Evolutionary conservation across 345 rosid species (phyloP).

Genomic region (Brassica juncea): DNA sequence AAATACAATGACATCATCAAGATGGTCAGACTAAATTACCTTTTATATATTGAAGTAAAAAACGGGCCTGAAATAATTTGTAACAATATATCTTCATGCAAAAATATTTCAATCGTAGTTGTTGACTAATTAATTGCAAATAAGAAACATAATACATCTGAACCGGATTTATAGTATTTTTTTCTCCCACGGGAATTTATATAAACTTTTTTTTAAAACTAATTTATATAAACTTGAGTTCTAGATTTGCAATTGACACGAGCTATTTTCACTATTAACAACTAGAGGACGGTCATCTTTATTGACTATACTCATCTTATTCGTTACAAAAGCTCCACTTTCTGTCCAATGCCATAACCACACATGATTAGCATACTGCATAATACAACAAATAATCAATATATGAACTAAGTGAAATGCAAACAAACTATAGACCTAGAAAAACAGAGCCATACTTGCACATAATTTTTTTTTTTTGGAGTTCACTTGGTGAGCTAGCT

Average conservation of each 20-base stretch:
- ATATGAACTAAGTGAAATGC: background rate
- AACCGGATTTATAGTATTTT: background rate
- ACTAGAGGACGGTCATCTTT: slow-evolving; percentile 40
- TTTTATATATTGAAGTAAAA: background rate
- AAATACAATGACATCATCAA: background rate
- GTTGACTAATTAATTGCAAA: slow-evolving; percentile 6
- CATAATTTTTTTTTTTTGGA: background rate
- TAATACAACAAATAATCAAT: background rate
- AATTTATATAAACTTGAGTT: slow-evolving; percentile 11
- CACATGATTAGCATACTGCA: slow-evolving; percentile 12
- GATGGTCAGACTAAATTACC: background rate
- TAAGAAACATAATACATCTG: background rate
- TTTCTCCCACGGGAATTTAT: slow-evolving; percentile 6
- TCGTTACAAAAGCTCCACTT: slow-evolving; percentile 22
- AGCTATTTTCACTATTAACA: slow-evolving; percentile 30
- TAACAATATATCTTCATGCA: background rate
- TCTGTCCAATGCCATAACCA: background rate
- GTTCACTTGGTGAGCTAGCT: slow-evolving; percentile 7
- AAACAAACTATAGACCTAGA: background rate
- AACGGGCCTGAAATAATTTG: background rate
- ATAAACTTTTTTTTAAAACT: background rate
- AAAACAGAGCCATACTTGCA: background rate
- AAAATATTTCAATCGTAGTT: background rate
- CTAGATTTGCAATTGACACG: slow-evolving; percentile 22
- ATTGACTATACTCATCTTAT: slow-evolving; percentile 30